Evolutionary conservation across 129 eudicot genomes (phyloP), one percentile per base, ranked within the genome.

Genomic region (Smallanthus sonchifolius): DNA sequence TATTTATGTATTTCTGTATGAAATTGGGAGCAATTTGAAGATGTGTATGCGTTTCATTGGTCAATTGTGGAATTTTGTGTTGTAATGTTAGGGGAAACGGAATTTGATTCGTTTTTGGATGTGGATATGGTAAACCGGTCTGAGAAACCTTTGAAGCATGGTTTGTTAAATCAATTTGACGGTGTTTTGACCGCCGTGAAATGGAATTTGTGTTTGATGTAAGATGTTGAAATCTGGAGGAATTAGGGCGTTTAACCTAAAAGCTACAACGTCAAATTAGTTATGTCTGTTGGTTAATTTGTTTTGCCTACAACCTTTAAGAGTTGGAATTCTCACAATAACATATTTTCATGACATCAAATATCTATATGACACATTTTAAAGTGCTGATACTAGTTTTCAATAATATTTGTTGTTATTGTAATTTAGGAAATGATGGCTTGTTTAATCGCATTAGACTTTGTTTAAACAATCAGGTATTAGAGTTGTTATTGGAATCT

Each of bases 91-190:
- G 59, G 64, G 63, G 42, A 59, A 14, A 71, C 20, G 77, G 32
- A 49, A n/a, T n/a, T 79, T 63, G 68, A 40, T 28, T 71, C 63
- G 16, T 15, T 51, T 47, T 38, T 61, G 61, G 82, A 71, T 79
- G 72, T 32, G 57, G 68, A 63, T 71, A 24, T 49, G 56, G 28
- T 49, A 36, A 36, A 24, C 19, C n/a, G 30, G 47, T 59, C 16
- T 45, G 55, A 7, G 63, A 20, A 63, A 63, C 37, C 28, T 32
- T 36, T 13, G 40, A 64, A 19, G 72, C 24, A 37, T 47, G 72
- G 42, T 24, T 24, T 75, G 65, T 49, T 65, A 3, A 15, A 49
- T 49, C 65, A 49, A 38, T 64, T 10, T 71, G 32, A 72, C 40
- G 64, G 8, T 39, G 48, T 56, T 77, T 67, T 47, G 44, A 30